A percentile compares a stretch with the other conserved stretches of the same genome.
These are phyloP conservation scores for Kondoa subrosea DNA, from an alignment of 768 basidiomycete species.

Conservation along the genomic window DNA sequence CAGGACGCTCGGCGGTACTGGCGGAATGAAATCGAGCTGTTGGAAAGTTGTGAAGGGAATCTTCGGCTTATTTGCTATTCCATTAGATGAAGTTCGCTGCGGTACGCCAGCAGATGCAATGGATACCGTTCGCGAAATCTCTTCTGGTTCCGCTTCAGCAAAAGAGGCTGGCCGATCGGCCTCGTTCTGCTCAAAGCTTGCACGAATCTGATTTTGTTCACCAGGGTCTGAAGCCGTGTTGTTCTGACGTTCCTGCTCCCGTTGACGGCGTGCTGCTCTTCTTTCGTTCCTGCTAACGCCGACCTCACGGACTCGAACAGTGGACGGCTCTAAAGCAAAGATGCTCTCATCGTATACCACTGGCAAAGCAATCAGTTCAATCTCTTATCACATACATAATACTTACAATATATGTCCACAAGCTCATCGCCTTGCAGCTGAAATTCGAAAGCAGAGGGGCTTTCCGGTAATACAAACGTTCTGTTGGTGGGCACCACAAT, in stretches of 20 bases:
- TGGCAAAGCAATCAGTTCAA: neutral
- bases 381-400: neutral
- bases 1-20: conserved; percentile 70
- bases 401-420: conserved; percentile 54
- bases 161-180: conserved; percentile 1
- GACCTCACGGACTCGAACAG: conserved; percentile 83
- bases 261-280: conserved; percentile 54
- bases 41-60: conserved; percentile 72
- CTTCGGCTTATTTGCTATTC: neutral
- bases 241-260: conserved; percentile 39
- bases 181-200: neutral
- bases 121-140: neutral
- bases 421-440: conserved; percentile 80
- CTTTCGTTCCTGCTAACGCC: conserved; percentile 76
- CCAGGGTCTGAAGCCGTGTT: neutral
- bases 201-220: neutral
- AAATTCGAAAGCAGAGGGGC: conserved; percentile 62
- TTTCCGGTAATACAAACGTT: conserved; percentile 81
- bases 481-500: conserved; percentile 55
- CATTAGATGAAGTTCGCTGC: no score
- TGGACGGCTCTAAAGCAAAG: conserved; percentile 80
- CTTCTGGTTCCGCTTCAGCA: neutral
- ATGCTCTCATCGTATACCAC: conserved; percentile 78
- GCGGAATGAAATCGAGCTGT: conserved; percentile 67
- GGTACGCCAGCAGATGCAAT: neutral